A percentile compares a stretch with the other conserved stretches of the same genome.
Evolutionary conservation across 768 basidiomycete genomes (phyloP).

Genomic region (Cystofilobasidium macerans): DNA sequence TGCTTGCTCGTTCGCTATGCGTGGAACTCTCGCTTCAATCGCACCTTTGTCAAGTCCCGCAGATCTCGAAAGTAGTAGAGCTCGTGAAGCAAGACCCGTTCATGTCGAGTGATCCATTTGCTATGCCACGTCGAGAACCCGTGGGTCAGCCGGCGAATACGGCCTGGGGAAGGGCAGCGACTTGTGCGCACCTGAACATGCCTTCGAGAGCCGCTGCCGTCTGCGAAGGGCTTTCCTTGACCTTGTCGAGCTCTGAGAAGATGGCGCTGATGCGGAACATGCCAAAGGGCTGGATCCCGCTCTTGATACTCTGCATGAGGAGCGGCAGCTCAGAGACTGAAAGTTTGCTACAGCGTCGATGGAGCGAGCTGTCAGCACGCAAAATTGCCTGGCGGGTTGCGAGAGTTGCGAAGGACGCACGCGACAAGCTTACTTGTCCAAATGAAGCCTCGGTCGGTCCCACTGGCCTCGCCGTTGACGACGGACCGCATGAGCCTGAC

Average conservation of each 20-base stretch:
- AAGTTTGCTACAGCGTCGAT: slow-evolving; percentile 6
- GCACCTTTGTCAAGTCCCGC: slow-evolving; percentile 19
- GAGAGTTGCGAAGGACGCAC: not conserved
- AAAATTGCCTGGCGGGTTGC: no score
- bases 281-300: not conserved
- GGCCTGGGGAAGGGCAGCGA: not conserved
- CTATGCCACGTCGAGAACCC: not conserved
- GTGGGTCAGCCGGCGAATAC: no score
- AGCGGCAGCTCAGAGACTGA: not conserved
- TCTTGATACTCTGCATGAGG: not conserved
- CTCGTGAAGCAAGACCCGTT: slow-evolving; percentile 17
- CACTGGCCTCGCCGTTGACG: not conserved
- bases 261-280: not conserved
- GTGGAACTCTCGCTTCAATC: no score
- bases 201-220: not conserved
- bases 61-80: slow-evolving; percentile 18
- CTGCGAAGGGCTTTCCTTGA: slow-evolving; percentile 2
- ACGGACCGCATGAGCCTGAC: slow-evolving; percentile 15
- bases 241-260: not conserved
- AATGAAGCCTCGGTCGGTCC: slow-evolving; percentile 3
- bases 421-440: slow-evolving; percentile 9
- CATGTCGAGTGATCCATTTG: not conserved
- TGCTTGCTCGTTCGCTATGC: no score
- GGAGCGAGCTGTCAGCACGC: not conserved
- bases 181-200: slow-evolving; percentile 9